Evolutionary conservation across 495 filamentous ascomycete genomes (phyloP).

Genomic region (Aspergillus coremiiformis): DNA sequence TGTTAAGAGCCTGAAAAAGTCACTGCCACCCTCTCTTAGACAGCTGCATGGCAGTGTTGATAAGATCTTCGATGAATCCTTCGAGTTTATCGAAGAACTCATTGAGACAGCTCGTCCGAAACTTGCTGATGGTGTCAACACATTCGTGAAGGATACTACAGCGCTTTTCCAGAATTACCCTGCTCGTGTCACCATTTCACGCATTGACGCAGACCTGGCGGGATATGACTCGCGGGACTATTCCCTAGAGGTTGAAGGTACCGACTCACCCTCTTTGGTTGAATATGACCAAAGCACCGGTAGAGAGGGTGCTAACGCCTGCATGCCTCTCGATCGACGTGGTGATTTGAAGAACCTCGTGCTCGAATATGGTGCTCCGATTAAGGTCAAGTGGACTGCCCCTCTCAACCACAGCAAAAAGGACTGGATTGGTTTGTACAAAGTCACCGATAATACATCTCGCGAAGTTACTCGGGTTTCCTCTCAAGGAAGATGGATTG

Average conservation of each 20-base stretch:
- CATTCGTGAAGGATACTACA: slow-evolving; percentile 80
- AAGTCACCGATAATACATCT: slow-evolving; percentile 84
- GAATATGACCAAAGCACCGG: slow-evolving; percentile 39
- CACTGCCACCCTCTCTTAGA: slow-evolving; percentile 71
- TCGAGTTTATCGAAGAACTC: slow-evolving; percentile 85
- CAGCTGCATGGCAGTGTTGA: slow-evolving; percentile 80
- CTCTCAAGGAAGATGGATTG: slow-evolving; percentile 85
- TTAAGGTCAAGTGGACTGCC: slow-evolving; percentile 87
- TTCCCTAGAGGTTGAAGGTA: slow-evolving; percentile 64
- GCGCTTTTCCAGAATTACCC: slow-evolving; percentile 87
- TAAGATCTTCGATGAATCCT: slow-evolving; percentile 73
- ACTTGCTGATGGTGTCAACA: slow-evolving; percentile 76
- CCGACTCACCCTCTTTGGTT: slow-evolving; percentile 46
- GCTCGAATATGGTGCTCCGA: slow-evolving; percentile 84
- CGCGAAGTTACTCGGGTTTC: slow-evolving; percentile 75
- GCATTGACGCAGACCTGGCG: slow-evolving; percentile 71
- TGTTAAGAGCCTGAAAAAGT: slow-evolving; percentile 79
- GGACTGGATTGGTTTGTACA: slow-evolving; percentile 95
- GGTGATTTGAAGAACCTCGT: slow-evolving; percentile 63
- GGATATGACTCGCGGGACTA: slow-evolving; percentile 83
- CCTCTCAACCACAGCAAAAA: slow-evolving; percentile 84
- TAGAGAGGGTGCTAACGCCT: slow-evolving; percentile 44
- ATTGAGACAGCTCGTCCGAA: slow-evolving; percentile 82
- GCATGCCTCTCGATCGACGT: slow-evolving; percentile 41
- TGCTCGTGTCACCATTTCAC: slow-evolving; percentile 75